Base-by-base conservation (phyloP, 108 stramenopile genomes). In the Cylindrotheca fusiformis region DNA sequence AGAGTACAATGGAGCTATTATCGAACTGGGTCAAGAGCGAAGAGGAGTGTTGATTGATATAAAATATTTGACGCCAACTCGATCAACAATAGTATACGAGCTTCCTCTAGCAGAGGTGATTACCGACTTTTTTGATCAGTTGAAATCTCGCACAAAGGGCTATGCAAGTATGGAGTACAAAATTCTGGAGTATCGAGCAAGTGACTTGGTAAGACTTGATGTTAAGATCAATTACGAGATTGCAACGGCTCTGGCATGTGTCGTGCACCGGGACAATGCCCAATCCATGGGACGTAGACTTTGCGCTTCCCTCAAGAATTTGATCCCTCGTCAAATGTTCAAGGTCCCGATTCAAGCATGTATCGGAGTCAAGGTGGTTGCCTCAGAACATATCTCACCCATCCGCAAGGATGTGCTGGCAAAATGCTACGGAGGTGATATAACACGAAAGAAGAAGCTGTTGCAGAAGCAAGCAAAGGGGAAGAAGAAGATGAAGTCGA, bases 341-440 rank as follows among this genome's bases (percentile, higher is more conserved):
- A 94, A 96, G 70, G 91, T 99, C n/a, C 96, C 97, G 17, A 97
- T 99, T 56, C 99, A 99, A 45, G 73, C 79, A 5, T 80, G 79
- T 51, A 71, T 80, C 65, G 97, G 97, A 1, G 86, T 80, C 29
- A 98, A 99, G 66, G 82, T 97, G 17, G 69, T 97, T 47, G 94
- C 96, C 49, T 78, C 80, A 14, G 84, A 85, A 29, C 60, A 76
- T 0, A 97, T 99, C 30, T 78, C 89, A 14, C 92, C 99, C 4
- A 97, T 98, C 90, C 79, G 96, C n/a, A 99, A 99, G 64, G 99
- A 99, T 79, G 99, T 99, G 5, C 67, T 97, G 55, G 96, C 99
- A 23, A 97, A 97, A 69, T 96, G 95, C 52, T 97, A 97, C 51
- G 99, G 99, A 26, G 99, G 99, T n/a, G 99, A 99, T 67, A 81